Conservation (phyloP, 1,284 basidiomycete genomes). For the Heliocybe sulcata region DNA sequence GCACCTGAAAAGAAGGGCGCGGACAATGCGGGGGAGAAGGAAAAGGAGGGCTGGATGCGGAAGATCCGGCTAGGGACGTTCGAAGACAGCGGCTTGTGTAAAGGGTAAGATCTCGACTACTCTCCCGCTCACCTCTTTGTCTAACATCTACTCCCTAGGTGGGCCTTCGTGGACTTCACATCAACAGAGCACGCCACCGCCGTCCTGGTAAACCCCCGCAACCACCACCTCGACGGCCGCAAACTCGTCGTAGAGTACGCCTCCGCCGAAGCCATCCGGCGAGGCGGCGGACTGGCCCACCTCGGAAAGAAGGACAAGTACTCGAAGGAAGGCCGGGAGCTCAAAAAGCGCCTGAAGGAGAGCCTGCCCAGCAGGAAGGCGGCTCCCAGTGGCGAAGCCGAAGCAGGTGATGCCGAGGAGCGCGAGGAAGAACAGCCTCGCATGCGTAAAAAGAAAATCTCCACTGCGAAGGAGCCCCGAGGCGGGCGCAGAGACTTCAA, state of each 20-base stretch:
- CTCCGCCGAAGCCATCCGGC: conserved; percentile 76
- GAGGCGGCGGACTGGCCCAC: conserved; percentile 43
- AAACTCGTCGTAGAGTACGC: conserved; percentile 88
- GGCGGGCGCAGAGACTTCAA: neutral
- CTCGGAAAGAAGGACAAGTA: conserved; percentile 13
- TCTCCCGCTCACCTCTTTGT: conserved; percentile 1
- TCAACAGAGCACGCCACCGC: conserved; percentile 74
- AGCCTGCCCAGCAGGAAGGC: neutral
- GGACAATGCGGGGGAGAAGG: conserved; percentile 20
- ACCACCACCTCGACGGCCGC: conserved; percentile 80
- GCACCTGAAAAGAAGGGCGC: conserved; percentile 21
- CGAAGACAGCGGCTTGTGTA: conserved; percentile 90
- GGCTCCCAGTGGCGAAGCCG: neutral
- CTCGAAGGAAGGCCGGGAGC: conserved; percentile 7
- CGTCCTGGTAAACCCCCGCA: conserved; percentile 78
- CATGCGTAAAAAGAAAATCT: neutral
- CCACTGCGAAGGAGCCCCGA: conserved; percentile 3
- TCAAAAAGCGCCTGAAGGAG: conserved; percentile 4
- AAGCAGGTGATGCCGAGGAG: neutral
- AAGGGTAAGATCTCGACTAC: conserved; percentile 62
- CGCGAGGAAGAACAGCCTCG: neutral
- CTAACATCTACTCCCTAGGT: conserved; percentile 39
- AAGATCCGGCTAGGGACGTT: conserved; percentile 94
- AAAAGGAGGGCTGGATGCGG: conserved; percentile 56
- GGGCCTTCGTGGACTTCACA: conserved; percentile 93